Conservation (phyloP, 2,329 filamentous ascomycete species). For the Trichophyton simii region DNA sequence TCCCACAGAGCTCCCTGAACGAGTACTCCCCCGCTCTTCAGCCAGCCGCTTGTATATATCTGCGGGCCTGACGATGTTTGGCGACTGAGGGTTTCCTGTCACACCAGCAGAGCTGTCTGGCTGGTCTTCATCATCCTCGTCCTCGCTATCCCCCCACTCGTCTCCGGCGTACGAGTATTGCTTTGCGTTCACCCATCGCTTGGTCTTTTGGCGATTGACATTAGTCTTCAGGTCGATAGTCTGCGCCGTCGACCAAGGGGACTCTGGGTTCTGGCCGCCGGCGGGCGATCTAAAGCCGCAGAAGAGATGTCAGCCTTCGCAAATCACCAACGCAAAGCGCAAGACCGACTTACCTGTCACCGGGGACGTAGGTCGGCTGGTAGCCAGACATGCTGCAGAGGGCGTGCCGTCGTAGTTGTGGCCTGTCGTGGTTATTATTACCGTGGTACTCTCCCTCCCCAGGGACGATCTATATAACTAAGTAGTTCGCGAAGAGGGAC, state of each 20-base stretch:
- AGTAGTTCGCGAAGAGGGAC: no score
- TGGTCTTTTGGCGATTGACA: slow-evolving; percentile 77
- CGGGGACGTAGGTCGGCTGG: slow-evolving; percentile 7
- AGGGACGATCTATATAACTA: not conserved
- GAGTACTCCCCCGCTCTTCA: slow-evolving; percentile 48
- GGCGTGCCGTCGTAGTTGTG: not conserved
- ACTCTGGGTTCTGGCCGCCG: not conserved
- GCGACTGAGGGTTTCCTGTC: slow-evolving; percentile 14
- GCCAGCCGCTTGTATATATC: slow-evolving; percentile 65
- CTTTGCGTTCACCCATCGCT: slow-evolving; percentile 90
- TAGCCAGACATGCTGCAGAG: slow-evolving; percentile 8
- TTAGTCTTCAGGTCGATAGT: slow-evolving; percentile 56
- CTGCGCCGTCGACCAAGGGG: not conserved
- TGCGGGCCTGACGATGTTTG: slow-evolving; percentile 56
- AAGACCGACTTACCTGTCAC: slow-evolving; percentile 5
- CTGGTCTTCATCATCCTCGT: slow-evolving; percentile 40
- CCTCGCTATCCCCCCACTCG: slow-evolving; percentile 66
- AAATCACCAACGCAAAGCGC: not conserved
- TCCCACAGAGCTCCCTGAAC: not conserved
- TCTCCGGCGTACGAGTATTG: slow-evolving; percentile 79
- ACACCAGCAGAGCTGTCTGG: not conserved
- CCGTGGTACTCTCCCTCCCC: not conserved
- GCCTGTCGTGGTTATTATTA: not conserved
- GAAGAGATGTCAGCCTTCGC: not conserved
- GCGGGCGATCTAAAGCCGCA: not conserved